Conservation (phyloP, 2,329 filamentous ascomycete species). For the Colletotrichum endophyticum region DNA sequence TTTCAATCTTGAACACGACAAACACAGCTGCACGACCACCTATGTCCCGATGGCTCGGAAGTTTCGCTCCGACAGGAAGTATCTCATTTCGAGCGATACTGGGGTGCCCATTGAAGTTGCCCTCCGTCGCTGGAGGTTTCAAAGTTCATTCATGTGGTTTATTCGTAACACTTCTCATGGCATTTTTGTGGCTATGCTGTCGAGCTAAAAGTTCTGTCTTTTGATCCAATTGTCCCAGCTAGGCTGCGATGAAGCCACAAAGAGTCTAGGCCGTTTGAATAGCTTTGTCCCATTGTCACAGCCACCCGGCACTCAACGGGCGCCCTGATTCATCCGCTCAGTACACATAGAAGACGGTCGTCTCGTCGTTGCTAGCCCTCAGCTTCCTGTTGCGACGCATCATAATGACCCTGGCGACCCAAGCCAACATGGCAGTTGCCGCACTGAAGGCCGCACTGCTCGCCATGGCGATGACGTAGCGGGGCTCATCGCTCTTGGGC, state of each 20-base stretch:
- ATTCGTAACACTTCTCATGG: neutral
- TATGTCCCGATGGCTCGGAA: neutral
- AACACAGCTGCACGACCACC: neutral
- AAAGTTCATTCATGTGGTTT: neutral
- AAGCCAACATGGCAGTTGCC: conserved; percentile 38
- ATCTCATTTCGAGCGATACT: neutral
- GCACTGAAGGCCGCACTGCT: conserved; percentile 36
- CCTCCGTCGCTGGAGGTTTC: neutral
- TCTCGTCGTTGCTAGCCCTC: conserved; percentile 27
- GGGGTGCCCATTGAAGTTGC: neutral
- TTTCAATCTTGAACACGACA: neutral
- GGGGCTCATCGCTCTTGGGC: conserved; percentile 40
- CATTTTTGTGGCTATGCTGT: neutral
- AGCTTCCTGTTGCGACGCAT: conserved; percentile 37
- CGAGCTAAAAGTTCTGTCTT: neutral
- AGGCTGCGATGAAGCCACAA: neutral
- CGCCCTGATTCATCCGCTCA: neutral
- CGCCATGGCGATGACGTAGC: conserved; percentile 43
- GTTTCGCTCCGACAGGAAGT: neutral
- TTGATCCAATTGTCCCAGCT: neutral
- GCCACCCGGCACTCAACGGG: neutral
- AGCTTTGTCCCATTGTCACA: neutral
- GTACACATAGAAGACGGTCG: conserved; percentile 28
- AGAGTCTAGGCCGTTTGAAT: neutral
- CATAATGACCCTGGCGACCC: conserved; percentile 40